Evolutionary conservation across 169 alveolate species (phyloP).

Genomic region (Haemoproteus tartakovskyi): DNA sequence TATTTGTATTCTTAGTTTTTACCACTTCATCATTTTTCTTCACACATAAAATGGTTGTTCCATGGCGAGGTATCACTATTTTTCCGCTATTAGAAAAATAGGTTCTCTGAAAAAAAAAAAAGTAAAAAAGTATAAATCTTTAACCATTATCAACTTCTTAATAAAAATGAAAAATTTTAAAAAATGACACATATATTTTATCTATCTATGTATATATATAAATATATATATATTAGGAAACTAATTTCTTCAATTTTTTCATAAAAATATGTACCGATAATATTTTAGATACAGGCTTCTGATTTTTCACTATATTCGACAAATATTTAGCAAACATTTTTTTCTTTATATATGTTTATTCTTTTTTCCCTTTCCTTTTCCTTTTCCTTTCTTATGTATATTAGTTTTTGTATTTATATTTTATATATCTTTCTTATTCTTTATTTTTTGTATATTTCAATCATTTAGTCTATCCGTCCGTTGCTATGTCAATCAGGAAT

Average conservation of each 20-base stretch:
- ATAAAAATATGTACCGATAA: slow-evolving; percentile 1
- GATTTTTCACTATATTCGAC: slow-evolving; percentile 18
- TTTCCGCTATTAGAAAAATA: slow-evolving; percentile 44
- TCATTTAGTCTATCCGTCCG: too few relatives aligned
- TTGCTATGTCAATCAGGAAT: too few relatives aligned
- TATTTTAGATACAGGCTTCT: slow-evolving; percentile 16
- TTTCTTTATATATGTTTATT: slow-evolving; percentile 2
- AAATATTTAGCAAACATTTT: slow-evolving; percentile 47
- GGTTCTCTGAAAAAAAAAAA: slow-evolving; percentile 36
- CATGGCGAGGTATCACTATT: slow-evolving; percentile 70
- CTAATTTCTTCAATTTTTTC: too few relatives aligned
- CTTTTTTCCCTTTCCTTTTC: too few relatives aligned
- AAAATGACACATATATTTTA: too few relatives aligned
- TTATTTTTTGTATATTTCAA: too few relatives aligned
- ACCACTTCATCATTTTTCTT: slow-evolving; percentile 74
- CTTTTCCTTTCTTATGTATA: too few relatives aligned
- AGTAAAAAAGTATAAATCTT: not conserved
- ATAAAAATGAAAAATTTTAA: too few relatives aligned
- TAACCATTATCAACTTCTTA: too few relatives aligned
- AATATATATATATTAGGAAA: too few relatives aligned
- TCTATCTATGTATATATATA: not conserved
- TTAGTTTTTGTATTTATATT: too few relatives aligned
- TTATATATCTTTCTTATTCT: too few relatives aligned
- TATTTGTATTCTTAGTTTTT: not conserved
- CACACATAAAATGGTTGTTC: slow-evolving; percentile 75